phyloP scores from a whole-genome alignment of 257 asterid species.

The Agastache rugosa region DNA sequence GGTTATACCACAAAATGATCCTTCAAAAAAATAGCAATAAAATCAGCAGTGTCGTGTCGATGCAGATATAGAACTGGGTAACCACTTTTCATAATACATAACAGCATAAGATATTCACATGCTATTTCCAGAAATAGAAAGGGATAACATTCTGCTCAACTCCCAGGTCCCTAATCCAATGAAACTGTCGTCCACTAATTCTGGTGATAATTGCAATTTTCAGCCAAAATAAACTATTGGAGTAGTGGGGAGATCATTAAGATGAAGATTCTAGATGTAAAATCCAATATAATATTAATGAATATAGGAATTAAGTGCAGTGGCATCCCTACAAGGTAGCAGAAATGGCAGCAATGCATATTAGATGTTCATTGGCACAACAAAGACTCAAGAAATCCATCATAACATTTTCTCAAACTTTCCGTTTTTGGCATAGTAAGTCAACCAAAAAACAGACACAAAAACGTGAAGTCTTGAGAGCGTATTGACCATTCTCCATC shows the following conservation, averaged over 20 bases:
- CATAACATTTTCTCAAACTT: slow-evolving; percentile 15
- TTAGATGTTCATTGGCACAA: slow-evolving; percentile 19
- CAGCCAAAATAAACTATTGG: slow-evolving; percentile 1
- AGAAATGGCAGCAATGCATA: slow-evolving; percentile 42
- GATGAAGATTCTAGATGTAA: slow-evolving; percentile 24
- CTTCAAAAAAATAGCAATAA: neutral
- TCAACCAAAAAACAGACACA: slow-evolving; percentile 11
- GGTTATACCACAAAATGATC: neutral
- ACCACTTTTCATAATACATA: neutral
- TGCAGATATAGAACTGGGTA: neutral
- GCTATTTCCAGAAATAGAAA: slow-evolving; percentile 21
- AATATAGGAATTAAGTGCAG: slow-evolving; percentile 26
- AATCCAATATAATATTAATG: slow-evolving; percentile 2
- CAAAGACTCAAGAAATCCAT: slow-evolving; percentile 23
- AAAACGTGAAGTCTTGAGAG: neutral
- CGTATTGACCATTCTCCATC: slow-evolving; percentile 14
- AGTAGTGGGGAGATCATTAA: slow-evolving; percentile 33
- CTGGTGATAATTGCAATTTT: slow-evolving; percentile 14
- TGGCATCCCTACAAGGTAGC: slow-evolving; percentile 38
- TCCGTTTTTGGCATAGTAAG: slow-evolving; percentile 28
- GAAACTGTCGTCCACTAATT: slow-evolving; percentile 27
- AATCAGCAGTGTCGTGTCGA: neutral
- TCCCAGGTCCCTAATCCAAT: neutral
- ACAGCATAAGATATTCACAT: neutral
- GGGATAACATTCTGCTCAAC: neutral